Conservation (phyloP, 2,329 filamentous ascomycete genomes). For the Ophiobolus disseminans region DNA sequence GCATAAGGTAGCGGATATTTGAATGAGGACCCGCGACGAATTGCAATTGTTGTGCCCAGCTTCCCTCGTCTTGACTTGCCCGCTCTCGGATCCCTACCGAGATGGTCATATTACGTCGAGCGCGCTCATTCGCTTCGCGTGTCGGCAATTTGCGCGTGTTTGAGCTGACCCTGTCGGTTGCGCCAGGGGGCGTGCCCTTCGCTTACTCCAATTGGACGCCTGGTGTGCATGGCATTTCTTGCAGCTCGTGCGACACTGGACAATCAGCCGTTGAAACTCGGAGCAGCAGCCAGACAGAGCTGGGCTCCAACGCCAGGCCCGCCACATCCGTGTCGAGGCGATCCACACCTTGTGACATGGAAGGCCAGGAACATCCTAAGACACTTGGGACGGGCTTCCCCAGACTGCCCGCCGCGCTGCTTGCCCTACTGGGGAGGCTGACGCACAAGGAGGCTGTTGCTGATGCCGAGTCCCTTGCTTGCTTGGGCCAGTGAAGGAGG, state of each 20-base stretch:
- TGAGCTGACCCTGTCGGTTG: constrained; percentile 1
- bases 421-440: background rate
- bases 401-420: constrained; percentile 21
- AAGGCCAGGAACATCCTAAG: constrained; percentile 1
- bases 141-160: constrained; percentile 4
- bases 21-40: background rate
- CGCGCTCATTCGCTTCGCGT: constrained; percentile 1
- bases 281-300: constrained; percentile 1
- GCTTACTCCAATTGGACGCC: background rate
- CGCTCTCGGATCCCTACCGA: background rate
- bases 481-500: constrained; percentile 15
- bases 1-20: constrained; percentile 7
- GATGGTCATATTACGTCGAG: background rate
- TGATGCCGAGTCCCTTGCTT: constrained; percentile 10
- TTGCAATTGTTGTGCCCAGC: constrained; percentile 9
- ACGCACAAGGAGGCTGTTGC: background rate
- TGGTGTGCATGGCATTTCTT: background rate
- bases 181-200: background rate
- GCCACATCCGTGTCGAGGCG: background rate
- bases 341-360: background rate
- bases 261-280: background rate
- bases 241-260: constrained; percentile 5
- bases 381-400: constrained; percentile 6
- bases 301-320: background rate
- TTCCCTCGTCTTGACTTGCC: constrained; percentile 6